phyloP scores from a whole-genome alignment of 352 stramenopile species.

The Hyaloperonospora arabidopsidis region DNA sequence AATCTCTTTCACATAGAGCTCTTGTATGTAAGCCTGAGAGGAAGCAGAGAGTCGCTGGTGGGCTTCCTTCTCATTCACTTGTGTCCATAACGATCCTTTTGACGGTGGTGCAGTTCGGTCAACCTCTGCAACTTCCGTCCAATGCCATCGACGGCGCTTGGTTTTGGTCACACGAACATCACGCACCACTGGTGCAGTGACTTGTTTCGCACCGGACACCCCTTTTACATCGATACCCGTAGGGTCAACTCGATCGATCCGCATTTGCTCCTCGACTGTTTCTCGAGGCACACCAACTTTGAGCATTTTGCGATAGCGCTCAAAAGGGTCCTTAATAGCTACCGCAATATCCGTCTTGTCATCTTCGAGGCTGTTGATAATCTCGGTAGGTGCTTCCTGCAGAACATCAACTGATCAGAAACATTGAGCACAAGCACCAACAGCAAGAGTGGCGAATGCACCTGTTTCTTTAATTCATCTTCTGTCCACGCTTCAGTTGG shows the following conservation, averaged over 20 bases:
- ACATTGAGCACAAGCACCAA: neutral
- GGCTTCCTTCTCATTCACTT: conserved; percentile 8
- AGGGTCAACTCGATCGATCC: conserved; percentile 18
- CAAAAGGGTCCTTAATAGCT: conserved; percentile 7
- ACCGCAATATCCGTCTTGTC: neutral
- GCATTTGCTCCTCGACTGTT: conserved; percentile 22
- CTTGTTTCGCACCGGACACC: neutral
- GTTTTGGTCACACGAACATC: neutral
- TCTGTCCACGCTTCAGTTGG: conserved; percentile 8
- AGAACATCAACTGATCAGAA: neutral
- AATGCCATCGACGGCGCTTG: conserved; percentile 22
- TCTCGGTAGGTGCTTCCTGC: conserved; percentile 1
- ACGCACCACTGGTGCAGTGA: neutral
- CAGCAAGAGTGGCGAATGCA: neutral
- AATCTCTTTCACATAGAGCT: conserved; percentile 12
- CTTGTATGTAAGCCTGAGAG: conserved; percentile 9
- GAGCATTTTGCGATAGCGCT: conserved; percentile 20
- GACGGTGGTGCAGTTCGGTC: conserved; percentile 11
- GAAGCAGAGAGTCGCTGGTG: conserved; percentile 7
- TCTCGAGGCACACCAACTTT: conserved; percentile 22
- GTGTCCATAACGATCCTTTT: conserved; percentile 17
- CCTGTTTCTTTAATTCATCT: conserved; percentile 5
- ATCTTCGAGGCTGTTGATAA: neutral
- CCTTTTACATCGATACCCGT: conserved; percentile 10
- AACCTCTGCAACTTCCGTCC: conserved; percentile 10